Evolutionary conservation across 2,329 filamentous ascomycete species (phyloP).

Genomic region (Cyphellophora attinorum): DNA sequence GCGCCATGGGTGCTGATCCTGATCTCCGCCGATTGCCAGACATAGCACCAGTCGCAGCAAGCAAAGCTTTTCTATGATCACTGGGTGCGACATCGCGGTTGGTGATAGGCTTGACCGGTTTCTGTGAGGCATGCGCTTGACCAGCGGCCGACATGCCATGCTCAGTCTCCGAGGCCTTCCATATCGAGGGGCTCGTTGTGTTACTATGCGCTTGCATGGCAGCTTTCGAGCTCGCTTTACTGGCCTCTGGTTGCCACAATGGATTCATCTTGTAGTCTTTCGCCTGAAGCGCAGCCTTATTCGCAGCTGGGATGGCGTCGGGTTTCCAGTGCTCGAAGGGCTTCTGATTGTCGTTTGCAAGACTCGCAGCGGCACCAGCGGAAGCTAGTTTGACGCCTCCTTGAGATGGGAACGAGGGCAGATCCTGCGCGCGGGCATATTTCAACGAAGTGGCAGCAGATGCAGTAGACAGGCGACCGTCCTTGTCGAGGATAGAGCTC

Average conservation of each 20-base stretch:
- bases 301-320: constrained; percentile 49
- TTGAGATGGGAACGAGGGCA: constrained; percentile 64
- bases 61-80: constrained; percentile 55
- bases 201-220: constrained; percentile 56
- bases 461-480: constrained; percentile 49
- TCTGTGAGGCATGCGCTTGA: constrained; percentile 50
- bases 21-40: constrained; percentile 51
- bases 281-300: constrained; percentile 48
- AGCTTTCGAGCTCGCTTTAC: constrained; percentile 61
- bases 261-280: constrained; percentile 54
- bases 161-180: constrained; percentile 38
- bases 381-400: constrained; percentile 49
- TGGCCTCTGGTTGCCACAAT: constrained; percentile 54
- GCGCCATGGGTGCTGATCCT: constrained; percentile 47
- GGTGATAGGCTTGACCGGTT: constrained; percentile 33
- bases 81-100: constrained; percentile 40
- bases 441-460: constrained; percentile 54
- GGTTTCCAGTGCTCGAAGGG: constrained; percentile 58
- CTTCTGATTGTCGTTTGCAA: constrained; percentile 64
- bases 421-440: constrained; percentile 61
- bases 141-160: constrained; percentile 60
- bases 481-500: constrained; percentile 33
- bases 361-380: constrained; percentile 62
- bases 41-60: constrained; percentile 71
- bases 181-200: constrained; percentile 41